Evolutionary conservation across 2,329 filamentous ascomycete species (phyloP), one percentile per base, ranked within the genome.

Genomic region (Arthrobotrys entomopaga): DNA sequence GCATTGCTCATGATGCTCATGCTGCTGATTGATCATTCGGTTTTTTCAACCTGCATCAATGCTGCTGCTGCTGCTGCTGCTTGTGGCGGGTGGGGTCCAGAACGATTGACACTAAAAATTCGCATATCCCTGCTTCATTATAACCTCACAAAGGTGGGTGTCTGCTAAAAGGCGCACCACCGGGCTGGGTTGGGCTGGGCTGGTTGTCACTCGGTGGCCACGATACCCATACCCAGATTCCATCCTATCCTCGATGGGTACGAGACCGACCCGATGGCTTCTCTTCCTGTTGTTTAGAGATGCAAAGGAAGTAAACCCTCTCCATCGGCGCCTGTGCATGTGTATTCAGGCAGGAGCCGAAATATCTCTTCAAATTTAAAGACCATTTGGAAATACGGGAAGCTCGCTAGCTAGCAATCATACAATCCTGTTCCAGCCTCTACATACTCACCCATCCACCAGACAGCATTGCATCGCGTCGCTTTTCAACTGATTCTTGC

Each of bases 61-160:
- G 22, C 24, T 48, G 48, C 11, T 43, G 22, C 22, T 43, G 22
- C 42, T 56, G 34, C 40, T 56, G 48, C 16, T 56, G 42, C 42
- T 38, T 73, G 69, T 73, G 69, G 69, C 69, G 69, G 70, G 70
- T 74, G 70, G 70, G 70, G 70, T 61, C 67, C 64, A 64, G 64
- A 63, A 34, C 67, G 60, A 61, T 61, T 60, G 56, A 53, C 69
- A 53, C 69, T 66, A 73, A 66, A 54, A 48, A 34, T 19, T 66
- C 56, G 61, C 63, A 50, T 46, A 74, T 54, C 70, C 56, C 53
- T 65, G 48, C 16, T 34, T 1, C 29, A 34, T 34, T 34, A 34
- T 34, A 34, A 42, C 48, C 34, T 43, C 16, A 48, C 53, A 19
- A 43, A 48, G 29, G 46, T 54, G 57, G 38, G 49, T 61, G 52